phyloP scores from a whole-genome alignment of 2,329 filamentous ascomycete genomes.

The Albifimbria verrucaria region DNA sequence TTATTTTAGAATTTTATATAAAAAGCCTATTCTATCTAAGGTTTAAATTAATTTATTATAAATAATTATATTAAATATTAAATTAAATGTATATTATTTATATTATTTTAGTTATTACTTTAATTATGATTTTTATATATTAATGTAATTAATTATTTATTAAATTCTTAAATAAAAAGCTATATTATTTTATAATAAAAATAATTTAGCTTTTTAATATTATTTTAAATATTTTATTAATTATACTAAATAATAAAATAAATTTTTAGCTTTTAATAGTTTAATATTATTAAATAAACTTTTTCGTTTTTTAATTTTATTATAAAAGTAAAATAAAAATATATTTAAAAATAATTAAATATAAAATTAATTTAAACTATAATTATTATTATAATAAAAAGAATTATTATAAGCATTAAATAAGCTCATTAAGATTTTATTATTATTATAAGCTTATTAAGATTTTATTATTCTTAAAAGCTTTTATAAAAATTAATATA shows the following conservation, averaged over 20 bases:
- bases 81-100: too few species aligned
- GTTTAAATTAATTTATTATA: background rate
- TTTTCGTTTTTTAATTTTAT: background rate
- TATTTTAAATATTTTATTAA: background rate
- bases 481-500: background rate
- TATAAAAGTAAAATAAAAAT: background rate
- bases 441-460: background rate
- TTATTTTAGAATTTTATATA: background rate
- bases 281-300: background rate
- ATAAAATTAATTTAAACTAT: background rate
- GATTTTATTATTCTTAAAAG: background rate
- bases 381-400: background rate
- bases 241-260: too few species aligned
- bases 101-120: background rate
- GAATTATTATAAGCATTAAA: background rate
- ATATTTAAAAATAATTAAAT: background rate
- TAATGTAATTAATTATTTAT: constrained; percentile 1
- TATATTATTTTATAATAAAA: background rate
- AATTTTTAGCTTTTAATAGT: background rate
- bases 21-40: background rate
- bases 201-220: background rate
- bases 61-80: too few species aligned
- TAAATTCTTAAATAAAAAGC: background rate
- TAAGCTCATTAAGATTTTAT: background rate
- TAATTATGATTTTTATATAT: background rate